phyloP scores from a whole-genome alignment of 352 stramenopile genomes.

The Labyrinthula sp. region DNA sequence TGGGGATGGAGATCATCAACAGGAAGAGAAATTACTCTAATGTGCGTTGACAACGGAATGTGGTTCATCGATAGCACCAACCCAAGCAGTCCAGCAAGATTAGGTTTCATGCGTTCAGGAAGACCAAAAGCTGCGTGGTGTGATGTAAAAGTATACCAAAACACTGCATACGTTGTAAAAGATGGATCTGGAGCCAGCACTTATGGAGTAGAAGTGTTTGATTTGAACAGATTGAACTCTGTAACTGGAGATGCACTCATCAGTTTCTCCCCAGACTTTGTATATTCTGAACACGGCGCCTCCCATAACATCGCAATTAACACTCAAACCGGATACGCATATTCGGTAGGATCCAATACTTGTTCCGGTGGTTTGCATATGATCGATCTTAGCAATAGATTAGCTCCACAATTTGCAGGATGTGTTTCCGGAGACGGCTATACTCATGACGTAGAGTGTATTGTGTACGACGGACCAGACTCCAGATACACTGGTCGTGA shows the following conservation, averaged over 20 bases:
- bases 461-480: slow-evolving; percentile 33
- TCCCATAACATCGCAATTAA: slow-evolving; percentile 34
- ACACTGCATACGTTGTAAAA: slow-evolving; percentile 32
- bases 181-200: slow-evolving; percentile 7
- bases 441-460: slow-evolving; percentile 32
- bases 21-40: neutral
- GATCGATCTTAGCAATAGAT: slow-evolving; percentile 23
- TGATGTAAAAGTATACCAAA: slow-evolving; percentile 30
- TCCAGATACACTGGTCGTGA: slow-evolving; percentile 4
- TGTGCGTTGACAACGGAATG: neutral
- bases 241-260: too few species aligned
- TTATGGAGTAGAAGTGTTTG: slow-evolving; percentile 35
- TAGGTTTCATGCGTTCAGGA: neutral
- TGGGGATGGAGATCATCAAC: slow-evolving; percentile 16
- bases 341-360: slow-evolving; percentile 7
- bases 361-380: slow-evolving; percentile 30
- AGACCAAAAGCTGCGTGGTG: neutral
- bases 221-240: too few species aligned
- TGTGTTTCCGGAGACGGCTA: slow-evolving; percentile 28
- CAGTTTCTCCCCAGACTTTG: too few species aligned
- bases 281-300: slow-evolving; percentile 3
- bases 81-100: neutral
- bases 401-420: slow-evolving; percentile 10
- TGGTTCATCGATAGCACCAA: slow-evolving; percentile 7
- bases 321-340: slow-evolving; percentile 13